phyloP scores from a whole-genome alignment of 768 basidiomycete genomes.

The Hydnum rufescens region DNA sequence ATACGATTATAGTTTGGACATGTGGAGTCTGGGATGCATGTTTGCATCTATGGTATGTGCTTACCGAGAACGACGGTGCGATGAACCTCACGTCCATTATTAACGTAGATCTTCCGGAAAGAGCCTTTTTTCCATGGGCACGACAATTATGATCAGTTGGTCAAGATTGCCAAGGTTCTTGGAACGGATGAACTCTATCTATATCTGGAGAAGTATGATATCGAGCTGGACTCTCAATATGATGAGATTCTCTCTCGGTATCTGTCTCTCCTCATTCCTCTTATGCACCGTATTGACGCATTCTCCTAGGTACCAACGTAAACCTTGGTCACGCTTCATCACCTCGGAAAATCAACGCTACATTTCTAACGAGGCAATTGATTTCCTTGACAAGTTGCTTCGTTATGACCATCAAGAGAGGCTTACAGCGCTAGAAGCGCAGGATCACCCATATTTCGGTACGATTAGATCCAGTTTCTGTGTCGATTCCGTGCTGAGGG shows the following conservation, averaged over 20 bases:
- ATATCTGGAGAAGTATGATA: slow-evolving; percentile 40
- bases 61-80: neutral
- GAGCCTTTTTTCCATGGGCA: slow-evolving; percentile 60
- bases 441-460: slow-evolving; percentile 49
- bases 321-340: slow-evolving; percentile 45
- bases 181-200: slow-evolving; percentile 46
- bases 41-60: slow-evolving; percentile 45
- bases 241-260: slow-evolving; percentile 33
- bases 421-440: slow-evolving; percentile 45
- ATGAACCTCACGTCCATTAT: neutral
- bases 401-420: slow-evolving; percentile 52
- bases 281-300: neutral
- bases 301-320: slow-evolving; percentile 31
- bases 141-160: slow-evolving; percentile 54
- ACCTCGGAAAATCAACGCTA: slow-evolving; percentile 36
- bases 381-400: slow-evolving; percentile 45
- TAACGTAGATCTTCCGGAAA: slow-evolving; percentile 40
- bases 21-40: slow-evolving; percentile 62
- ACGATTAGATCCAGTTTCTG: too few species aligned
- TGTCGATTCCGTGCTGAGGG: too few species aligned
- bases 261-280: slow-evolving; percentile 9
- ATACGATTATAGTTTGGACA: slow-evolving; percentile 52
- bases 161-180: slow-evolving; percentile 46
- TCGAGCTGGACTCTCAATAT: slow-evolving; percentile 43
- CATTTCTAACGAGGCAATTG: slow-evolving; percentile 41